Percentiles rank a stretch among this genome's conserved stretches.
Evolutionary conservation across 2,329 filamentous ascomycete species (phyloP).

Genomic region (Davidsoniella virescens): DNA sequence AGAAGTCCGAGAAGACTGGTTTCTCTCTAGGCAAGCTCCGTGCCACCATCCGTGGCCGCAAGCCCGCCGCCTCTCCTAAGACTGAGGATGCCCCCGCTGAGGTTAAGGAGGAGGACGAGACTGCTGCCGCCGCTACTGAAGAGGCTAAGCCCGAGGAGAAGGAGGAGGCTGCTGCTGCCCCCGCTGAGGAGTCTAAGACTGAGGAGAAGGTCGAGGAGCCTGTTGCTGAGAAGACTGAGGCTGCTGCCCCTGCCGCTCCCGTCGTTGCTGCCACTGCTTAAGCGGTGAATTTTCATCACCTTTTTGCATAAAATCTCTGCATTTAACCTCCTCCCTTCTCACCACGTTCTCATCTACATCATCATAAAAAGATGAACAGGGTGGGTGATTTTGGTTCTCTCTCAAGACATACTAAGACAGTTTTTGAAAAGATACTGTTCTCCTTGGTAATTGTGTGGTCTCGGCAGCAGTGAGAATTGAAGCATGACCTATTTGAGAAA

Average conservation of each 20-base stretch:
- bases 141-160: constrained; percentile 14
- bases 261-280: constrained; percentile 26
- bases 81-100: constrained; percentile 21
- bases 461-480: no score
- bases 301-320: constrained; percentile 1
- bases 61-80: constrained; percentile 19
- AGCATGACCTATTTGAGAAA: no score
- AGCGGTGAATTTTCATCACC: constrained; percentile 3
- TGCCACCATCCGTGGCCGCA: constrained; percentile 34
- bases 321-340: constrained; percentile 16
- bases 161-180: constrained; percentile 26
- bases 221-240: constrained; percentile 24
- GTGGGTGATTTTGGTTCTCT: no score
- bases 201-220: constrained; percentile 21
- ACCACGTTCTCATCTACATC: constrained; percentile 5
- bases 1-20: constrained; percentile 37
- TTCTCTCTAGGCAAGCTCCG: constrained; percentile 41
- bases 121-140: constrained; percentile 11
- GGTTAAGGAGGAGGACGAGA: constrained; percentile 16
- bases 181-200: constrained; percentile 20
- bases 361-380: no score
- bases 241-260: constrained; percentile 29
- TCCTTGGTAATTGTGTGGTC: no score
- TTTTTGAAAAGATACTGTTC: no score
- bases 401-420: no score